These are phyloP conservation scores for Aspergillus homomorphus DNA, from an alignment of 495 filamentous ascomycete species.

Conservation along the genomic window DNA sequence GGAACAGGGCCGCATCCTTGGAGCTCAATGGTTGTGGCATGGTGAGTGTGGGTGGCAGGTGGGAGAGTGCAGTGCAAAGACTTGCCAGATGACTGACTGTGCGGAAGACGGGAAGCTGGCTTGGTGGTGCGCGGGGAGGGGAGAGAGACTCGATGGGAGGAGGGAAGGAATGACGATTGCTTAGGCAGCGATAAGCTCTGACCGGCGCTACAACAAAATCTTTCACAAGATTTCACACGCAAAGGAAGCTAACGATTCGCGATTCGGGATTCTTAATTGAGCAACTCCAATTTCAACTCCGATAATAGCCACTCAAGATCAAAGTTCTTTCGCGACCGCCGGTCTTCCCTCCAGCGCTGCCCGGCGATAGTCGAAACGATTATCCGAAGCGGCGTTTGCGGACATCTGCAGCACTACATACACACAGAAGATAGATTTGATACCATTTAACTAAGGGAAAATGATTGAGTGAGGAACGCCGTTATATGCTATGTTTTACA, in stretches of 20 bases:
- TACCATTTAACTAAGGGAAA: too few species aligned
- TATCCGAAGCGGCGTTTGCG: constrained; percentile 16
- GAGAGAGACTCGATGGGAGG: constrained; percentile 6
- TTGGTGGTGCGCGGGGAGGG: constrained; percentile 38
- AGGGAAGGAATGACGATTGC: constrained; percentile 6
- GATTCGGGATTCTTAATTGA: background rate
- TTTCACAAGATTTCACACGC: background rate
- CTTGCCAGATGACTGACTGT: constrained; percentile 24
- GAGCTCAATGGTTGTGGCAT: constrained; percentile 82
- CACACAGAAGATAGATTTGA: too few species aligned
- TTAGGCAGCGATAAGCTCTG: constrained; percentile 24
- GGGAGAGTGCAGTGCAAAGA: constrained; percentile 19
- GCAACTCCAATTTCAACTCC: constrained; percentile 3
- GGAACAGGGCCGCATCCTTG: constrained; percentile 92
- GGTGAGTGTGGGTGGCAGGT: constrained; percentile 33
- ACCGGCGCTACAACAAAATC: constrained; percentile 8
- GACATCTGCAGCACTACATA: constrained; percentile 1
- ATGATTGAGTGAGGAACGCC: background rate
- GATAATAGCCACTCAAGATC: background rate
- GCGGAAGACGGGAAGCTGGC: constrained; percentile 35
- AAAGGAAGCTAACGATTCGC: constrained; percentile 1
- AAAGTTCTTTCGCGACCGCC: background rate
- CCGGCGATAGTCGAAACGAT: constrained; percentile 17
- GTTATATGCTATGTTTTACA: background rate
- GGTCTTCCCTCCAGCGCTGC: constrained; percentile 6